A percentile compares a stretch with the other conserved stretches of the same genome.
Conservation (phyloP, 106 monocot genomes). For the Dactylorhiza incarnata region DNA sequence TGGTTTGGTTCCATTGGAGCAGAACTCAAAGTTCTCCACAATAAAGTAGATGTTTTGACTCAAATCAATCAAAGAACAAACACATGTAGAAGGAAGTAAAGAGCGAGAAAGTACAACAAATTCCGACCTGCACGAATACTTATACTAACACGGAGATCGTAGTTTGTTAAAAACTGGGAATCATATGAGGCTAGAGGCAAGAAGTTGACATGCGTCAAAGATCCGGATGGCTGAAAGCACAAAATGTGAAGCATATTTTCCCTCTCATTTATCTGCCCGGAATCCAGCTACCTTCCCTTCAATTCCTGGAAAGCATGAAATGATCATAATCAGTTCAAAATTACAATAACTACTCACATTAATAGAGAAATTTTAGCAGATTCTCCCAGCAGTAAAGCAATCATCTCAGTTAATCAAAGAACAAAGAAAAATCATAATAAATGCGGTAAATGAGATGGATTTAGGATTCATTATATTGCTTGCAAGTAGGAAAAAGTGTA, state of each 20-base stretch:
- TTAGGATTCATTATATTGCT: background rate
- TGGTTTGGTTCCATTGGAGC: background rate
- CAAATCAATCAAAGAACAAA: background rate
- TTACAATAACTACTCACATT: background rate
- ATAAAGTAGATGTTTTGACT: background rate
- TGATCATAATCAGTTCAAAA: background rate
- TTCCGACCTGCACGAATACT: background rate
- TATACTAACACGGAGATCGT: background rate
- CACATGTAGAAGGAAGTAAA: background rate
- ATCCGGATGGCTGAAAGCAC: too few relatives aligned
- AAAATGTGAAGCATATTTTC: constrained; percentile 3
- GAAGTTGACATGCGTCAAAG: background rate
- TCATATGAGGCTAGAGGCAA: background rate
- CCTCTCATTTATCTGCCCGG: background rate
- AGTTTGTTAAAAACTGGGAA: background rate
- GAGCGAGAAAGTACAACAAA: background rate
- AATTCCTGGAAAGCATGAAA: constrained; percentile 6
- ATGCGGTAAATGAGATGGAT: background rate
- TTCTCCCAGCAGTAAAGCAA: background rate
- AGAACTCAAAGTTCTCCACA: background rate
- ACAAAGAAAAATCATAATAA: constrained; percentile 3
- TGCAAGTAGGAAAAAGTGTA: too few relatives aligned
- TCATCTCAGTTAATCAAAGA: background rate
- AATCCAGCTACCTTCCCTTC: background rate
- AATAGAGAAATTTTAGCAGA: background rate